Percentiles rank a stretch among this genome's conserved stretches.
Evolutionary conservation across 371 early-diverging fungal species (phyloP).

Genomic region (Syncephalis plumigaleata): DNA sequence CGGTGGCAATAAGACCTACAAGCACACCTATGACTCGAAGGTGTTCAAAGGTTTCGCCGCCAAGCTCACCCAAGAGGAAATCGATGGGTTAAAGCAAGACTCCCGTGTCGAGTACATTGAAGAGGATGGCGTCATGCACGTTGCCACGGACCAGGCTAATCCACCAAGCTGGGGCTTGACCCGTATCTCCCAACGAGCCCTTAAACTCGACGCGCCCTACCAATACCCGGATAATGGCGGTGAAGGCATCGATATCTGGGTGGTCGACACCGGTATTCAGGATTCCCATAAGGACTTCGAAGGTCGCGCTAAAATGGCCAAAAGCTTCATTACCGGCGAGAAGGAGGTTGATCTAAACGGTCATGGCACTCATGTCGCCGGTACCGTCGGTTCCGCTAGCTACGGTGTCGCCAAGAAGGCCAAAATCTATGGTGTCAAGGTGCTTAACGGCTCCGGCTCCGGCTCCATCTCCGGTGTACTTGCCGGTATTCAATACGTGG

Average conservation of each 20-base stretch:
- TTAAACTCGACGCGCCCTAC: slow-evolving; percentile 10
- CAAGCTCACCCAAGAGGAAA: too few species aligned
- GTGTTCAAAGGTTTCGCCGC: too few species aligned
- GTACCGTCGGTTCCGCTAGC: slow-evolving; percentile 49
- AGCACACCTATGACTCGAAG: too few species aligned
- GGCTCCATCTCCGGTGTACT: slow-evolving; percentile 49
- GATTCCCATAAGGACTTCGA: slow-evolving; percentile 57
- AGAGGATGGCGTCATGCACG: slow-evolving; percentile 24
- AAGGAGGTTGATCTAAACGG: slow-evolving; percentile 23
- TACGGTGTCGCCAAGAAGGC: slow-evolving; percentile 85
- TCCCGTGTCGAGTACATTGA: slow-evolving; percentile 18
- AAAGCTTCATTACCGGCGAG: slow-evolving; percentile 47
- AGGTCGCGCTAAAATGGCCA: slow-evolving; percentile 65
- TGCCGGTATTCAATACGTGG: slow-evolving; percentile 51
- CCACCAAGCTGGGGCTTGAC: slow-evolving; percentile 28
- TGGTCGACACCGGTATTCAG: slow-evolving; percentile 60
- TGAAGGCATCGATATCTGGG: slow-evolving; percentile 37
- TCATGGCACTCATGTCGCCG: slow-evolving; percentile 62
- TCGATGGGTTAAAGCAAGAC: too few species aligned
- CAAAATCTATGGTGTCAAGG: slow-evolving; percentile 68
- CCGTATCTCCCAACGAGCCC: slow-evolving; percentile 23
- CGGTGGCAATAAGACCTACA: too few species aligned
- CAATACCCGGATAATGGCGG: slow-evolving; percentile 29
- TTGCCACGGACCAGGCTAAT: slow-evolving; percentile 4
- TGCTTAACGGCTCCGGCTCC: slow-evolving; percentile 39